Evolutionary conservation across 2,329 filamentous ascomycete genomes (phyloP), one percentile per base, ranked within the genome.

Genomic region (Calonectria pseudoturangicola): DNA sequence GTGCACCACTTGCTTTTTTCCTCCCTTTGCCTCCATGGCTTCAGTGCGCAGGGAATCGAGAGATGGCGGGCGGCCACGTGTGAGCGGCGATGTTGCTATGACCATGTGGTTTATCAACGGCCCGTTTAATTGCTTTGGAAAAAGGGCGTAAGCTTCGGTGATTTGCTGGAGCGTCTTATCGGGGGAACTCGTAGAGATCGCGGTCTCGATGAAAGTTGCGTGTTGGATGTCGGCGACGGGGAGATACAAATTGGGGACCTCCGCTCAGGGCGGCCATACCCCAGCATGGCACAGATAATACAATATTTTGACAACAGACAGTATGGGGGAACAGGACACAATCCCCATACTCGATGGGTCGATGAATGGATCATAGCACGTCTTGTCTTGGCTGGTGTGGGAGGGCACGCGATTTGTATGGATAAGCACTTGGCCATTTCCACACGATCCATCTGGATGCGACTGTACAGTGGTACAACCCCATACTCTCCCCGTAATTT

Each of bases 381-480:
- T 58, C 33, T 58, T 39, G 54, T 58, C 54, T 36, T 58, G 54
- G 54, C 15, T 13, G 30, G 39, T 16, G 50, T 12, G 18, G 25
- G 25, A 66, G 45, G 41, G 69, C 63, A 67, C 63, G 69, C 69
- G 69, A 65, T 67, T 67, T 58, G 48, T 71, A 60, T 54, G 54
- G 63, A 67, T 45, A 33, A 43, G 54, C 45, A 56, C 33, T 71
- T 66, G 16, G 64, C 69, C 69, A 71, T 63, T 51, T 47, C 27
- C 63, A 51, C 39, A 60, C 45, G 60, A 51, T 62, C 43, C 63
- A 60, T 50, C 51, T 58, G 54, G 43, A 62, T 63, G 27, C 33
- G n/a, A 62, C 63, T 51, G 16, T 58, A 41, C 56, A 41, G 47
- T 56, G 58, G 27, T 36, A 50, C 58, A 68, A 68, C 56, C 65